phyloP scores from a whole-genome alignment of 2,329 filamentous ascomycete species.

The Monilinia aucupariae region DNA sequence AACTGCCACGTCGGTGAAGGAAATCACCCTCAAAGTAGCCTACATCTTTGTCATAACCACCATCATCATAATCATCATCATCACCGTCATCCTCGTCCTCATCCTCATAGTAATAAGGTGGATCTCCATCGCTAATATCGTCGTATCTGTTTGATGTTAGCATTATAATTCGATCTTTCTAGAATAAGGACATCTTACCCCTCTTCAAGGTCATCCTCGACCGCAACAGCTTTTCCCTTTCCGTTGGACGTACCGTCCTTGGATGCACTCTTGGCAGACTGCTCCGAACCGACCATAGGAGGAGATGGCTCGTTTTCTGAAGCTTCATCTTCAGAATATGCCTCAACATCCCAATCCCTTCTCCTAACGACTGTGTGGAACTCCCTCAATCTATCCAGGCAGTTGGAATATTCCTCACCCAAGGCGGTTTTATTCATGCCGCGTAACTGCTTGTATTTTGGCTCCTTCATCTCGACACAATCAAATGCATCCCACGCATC shows the following conservation, averaged over 20 bases:
- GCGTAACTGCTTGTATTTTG: background rate
- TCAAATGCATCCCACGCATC: conserved; percentile 6
- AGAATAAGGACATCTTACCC: background rate
- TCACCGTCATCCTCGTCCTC: background rate
- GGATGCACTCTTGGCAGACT: background rate
- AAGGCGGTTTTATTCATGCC: background rate
- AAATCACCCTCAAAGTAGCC: background rate
- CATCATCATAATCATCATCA: background rate
- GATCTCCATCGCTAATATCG: background rate
- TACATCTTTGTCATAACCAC: background rate
- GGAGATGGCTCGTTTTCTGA: background rate
- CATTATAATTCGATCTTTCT: background rate
- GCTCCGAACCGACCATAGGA: background rate
- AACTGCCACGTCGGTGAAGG: background rate
- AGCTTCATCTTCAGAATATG: background rate
- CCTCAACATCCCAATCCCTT: conserved; percentile 16
- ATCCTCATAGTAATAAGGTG: background rate
- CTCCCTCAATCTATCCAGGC: background rate
- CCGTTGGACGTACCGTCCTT: background rate
- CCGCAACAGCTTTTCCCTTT: background rate
- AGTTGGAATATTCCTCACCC: background rate
- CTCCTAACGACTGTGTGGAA: conserved; percentile 1
- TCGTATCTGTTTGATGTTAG: conserved; percentile 1
- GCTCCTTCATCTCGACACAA: background rate
- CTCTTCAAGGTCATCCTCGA: background rate